Conservation (phyloP, 345 rosid species). For the Microcos paniculata region DNA sequence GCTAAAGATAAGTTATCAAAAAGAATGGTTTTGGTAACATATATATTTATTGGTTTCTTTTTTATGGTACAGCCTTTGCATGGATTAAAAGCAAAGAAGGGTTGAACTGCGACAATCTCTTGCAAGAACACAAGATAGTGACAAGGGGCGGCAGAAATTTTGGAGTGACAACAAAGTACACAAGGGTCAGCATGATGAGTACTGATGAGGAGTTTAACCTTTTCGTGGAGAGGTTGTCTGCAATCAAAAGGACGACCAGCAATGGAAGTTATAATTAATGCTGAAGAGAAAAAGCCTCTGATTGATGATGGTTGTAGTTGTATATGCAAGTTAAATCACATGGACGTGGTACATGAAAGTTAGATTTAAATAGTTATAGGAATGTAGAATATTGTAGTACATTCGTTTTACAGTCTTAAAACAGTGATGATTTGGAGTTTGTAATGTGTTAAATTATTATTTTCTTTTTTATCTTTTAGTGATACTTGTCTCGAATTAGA, state of each 20-base stretch:
- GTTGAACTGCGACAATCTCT: constrained; percentile 38
- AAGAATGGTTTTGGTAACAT: not conserved
- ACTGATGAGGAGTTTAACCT: constrained; percentile 51
- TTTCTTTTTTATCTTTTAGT: too few species aligned
- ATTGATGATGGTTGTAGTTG: not conserved
- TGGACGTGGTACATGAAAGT: not conserved
- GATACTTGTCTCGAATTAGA: too few species aligned
- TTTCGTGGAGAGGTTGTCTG: constrained; percentile 64
- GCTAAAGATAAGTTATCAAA: not conserved
- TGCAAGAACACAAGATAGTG: constrained; percentile 49
- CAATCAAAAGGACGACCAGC: constrained; percentile 23
- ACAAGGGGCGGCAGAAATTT: constrained; percentile 58
- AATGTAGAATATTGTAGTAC: not conserved
- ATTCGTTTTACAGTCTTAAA: too few species aligned
- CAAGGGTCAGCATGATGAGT: constrained; percentile 72
- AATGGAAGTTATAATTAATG: not conserved
- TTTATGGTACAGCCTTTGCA: constrained; percentile 57
- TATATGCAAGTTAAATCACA: not conserved
- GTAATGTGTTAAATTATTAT: too few species aligned
- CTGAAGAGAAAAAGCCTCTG: not conserved
- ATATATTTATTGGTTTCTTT: not conserved
- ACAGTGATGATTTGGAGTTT: too few species aligned
- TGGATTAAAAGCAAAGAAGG: constrained; percentile 71
- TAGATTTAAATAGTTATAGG: not conserved
- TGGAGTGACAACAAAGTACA: constrained; percentile 48